Conservation (phyloP, 257 asterid species). For the Rhazya stricta region DNA sequence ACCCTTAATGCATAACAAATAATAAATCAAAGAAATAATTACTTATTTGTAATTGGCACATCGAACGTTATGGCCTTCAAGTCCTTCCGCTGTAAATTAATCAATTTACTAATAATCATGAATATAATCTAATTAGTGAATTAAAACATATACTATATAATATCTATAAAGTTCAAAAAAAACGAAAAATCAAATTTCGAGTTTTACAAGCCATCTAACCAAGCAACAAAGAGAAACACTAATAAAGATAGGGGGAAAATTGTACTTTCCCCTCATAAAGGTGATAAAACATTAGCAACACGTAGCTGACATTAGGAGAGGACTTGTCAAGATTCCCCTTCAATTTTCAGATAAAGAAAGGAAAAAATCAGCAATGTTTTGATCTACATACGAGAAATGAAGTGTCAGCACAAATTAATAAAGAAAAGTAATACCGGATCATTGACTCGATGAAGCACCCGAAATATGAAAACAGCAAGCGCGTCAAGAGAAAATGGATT, state of each 20-base stretch:
- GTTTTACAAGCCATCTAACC: background rate
- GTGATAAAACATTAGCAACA: constrained; percentile 78
- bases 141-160: too few relatives aligned
- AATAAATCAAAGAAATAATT: too few relatives aligned
- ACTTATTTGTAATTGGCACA: too few relatives aligned
- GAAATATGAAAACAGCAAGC: constrained; percentile 75
- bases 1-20: too few relatives aligned
- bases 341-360: constrained; percentile 22
- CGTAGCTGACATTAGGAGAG: constrained; percentile 78
- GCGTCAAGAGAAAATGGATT: constrained; percentile 92
- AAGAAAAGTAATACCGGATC: too few relatives aligned
- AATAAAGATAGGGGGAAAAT: constrained; percentile 9
- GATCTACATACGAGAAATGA: constrained; percentile 8
- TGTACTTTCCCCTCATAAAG: constrained; percentile 85
- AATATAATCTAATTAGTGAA: too few relatives aligned
- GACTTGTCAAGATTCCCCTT: constrained; percentile 91
- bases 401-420: too few relatives aligned
- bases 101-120: too few relatives aligned
- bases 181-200: too few relatives aligned
- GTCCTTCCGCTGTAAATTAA: too few relatives aligned
- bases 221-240: background rate
- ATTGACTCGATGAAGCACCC: constrained; percentile 77
- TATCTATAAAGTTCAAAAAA: too few relatives aligned
- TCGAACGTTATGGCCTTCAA: too few relatives aligned
- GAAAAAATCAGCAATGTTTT: constrained; percentile 18